A percentile compares a stretch with the other conserved stretches of the same genome.
phyloP scores from a whole-genome alignment of 2,329 filamentous ascomycete genomes.

The Hymenoscyphus salicellus region DNA sequence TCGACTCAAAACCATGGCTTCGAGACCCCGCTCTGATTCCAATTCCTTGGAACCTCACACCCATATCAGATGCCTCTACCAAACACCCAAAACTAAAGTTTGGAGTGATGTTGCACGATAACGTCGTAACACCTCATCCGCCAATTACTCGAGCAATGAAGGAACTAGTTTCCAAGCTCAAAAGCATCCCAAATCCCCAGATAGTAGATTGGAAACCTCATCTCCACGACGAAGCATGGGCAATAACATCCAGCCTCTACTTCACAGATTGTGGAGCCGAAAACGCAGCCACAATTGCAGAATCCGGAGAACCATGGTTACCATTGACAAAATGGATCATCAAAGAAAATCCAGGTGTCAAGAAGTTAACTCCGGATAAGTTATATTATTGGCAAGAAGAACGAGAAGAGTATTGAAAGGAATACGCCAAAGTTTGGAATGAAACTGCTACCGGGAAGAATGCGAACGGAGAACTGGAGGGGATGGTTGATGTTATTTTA shows the following conservation, averaged over 20 bases:
- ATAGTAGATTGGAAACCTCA: constrained; percentile 26
- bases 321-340: constrained; percentile 28
- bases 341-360: constrained; percentile 25
- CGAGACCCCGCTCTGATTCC: constrained; percentile 50
- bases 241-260: constrained; percentile 24
- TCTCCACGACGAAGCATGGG: constrained; percentile 24
- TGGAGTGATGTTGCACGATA: constrained; percentile 31
- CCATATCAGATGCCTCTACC: neutral
- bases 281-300: constrained; percentile 15
- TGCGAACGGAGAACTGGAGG: neutral
- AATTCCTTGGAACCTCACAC: constrained; percentile 45
- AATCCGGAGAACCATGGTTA: constrained; percentile 17
- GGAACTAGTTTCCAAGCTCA: constrained; percentile 14
- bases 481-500: constrained; percentile 56
- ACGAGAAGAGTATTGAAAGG: constrained; percentile 39
- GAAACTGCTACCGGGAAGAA: constrained; percentile 31
- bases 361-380: constrained; percentile 23
- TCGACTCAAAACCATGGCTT: constrained; percentile 44
- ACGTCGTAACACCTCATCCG: constrained; percentile 20
- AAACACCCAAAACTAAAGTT: constrained; percentile 38
- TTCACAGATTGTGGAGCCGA: constrained; percentile 25
- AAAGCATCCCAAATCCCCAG: constrained; percentile 15
- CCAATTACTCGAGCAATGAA: constrained; percentile 23
- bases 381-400: constrained; percentile 24
- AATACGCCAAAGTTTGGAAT: constrained; percentile 22